A percentile compares a stretch with the other conserved stretches of the same genome.
These are phyloP conservation scores for Tarenaya hassleriana DNA, from an alignment of 345 rosid genomes.

Conservation along the genomic window DNA sequence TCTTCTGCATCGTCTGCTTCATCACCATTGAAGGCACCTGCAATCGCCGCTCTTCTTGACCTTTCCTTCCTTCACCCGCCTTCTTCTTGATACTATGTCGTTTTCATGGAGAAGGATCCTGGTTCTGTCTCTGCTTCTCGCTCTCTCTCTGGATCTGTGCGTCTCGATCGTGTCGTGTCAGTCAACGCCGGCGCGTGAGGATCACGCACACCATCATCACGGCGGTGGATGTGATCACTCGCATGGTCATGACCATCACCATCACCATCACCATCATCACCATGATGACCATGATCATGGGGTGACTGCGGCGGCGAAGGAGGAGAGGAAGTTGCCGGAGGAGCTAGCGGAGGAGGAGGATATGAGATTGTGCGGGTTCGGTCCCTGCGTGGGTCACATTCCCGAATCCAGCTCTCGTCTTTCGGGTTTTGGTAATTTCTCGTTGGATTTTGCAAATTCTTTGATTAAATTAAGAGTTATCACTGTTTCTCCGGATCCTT, in stretches of 20 bases:
- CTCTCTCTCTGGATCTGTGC: constrained; percentile 45
- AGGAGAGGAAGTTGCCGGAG: constrained; percentile 57
- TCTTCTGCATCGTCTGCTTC: constrained; percentile 51
- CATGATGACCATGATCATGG: constrained; percentile 26
- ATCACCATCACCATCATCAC: constrained; percentile 29
- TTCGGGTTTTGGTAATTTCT: constrained; percentile 48
- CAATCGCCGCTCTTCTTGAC: constrained; percentile 29
- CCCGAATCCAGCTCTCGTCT: constrained; percentile 35
- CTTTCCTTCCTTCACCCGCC: neutral
- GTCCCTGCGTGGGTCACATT: constrained; percentile 37
- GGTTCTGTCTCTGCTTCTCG: constrained; percentile 24
- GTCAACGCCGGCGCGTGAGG: constrained; percentile 42
- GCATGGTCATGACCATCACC: constrained; percentile 28
- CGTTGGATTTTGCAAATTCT: neutral
- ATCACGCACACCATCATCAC: constrained; percentile 39
- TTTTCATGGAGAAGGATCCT: constrained; percentile 11
- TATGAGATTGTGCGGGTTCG: constrained; percentile 74
- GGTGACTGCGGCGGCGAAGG: constrained; percentile 17
- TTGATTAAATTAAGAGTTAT: neutral
- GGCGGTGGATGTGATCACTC: constrained; percentile 39
- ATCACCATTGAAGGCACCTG: constrained; percentile 78
- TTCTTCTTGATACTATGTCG: constrained; percentile 29
- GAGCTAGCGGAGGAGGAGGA: constrained; percentile 95
- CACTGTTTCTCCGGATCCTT: neutral
- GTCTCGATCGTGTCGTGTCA: constrained; percentile 35